Evolutionary conservation across 2,329 filamentous ascomycete genomes (phyloP).

Genomic region (Aspergillus cejpii): DNA sequence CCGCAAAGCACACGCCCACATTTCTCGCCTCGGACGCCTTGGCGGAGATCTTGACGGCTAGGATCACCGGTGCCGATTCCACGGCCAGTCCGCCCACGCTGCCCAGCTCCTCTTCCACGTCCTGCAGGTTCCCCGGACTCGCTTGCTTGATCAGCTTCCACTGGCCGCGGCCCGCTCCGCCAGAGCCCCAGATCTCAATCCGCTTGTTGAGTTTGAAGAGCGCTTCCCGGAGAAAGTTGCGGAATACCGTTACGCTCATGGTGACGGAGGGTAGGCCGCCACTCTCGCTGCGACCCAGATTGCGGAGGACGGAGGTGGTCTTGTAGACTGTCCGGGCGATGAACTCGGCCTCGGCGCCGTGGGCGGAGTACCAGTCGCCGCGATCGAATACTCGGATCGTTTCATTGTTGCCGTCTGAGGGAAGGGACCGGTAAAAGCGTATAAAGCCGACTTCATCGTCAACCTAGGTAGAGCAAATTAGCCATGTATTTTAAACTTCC

Average conservation of each 20-base stretch:
- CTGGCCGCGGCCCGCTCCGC: slow-evolving; percentile 65
- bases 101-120: slow-evolving; percentile 91
- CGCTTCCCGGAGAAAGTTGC: slow-evolving; percentile 89
- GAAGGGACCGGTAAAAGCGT: slow-evolving; percentile 85
- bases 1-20: slow-evolving; percentile 94
- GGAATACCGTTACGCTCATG: slow-evolving; percentile 89
- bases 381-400: slow-evolving; percentile 89
- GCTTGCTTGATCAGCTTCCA: slow-evolving; percentile 92
- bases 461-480: slow-evolving; percentile 51
- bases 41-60: slow-evolving; percentile 88
- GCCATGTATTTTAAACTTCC: slow-evolving; percentile 3
- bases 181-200: slow-evolving; percentile 80
- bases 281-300: slow-evolving; percentile 75
- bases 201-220: slow-evolving; percentile 86
- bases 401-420: slow-evolving; percentile 53
- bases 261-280: slow-evolving; percentile 90
- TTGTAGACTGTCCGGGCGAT: slow-evolving; percentile 73
- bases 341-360: slow-evolving; percentile 43
- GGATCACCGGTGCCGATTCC: slow-evolving; percentile 85
- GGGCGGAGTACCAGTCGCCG: slow-evolving; percentile 83
- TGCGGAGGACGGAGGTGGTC: slow-evolving; percentile 89
- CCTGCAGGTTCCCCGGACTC: slow-evolving; percentile 91
- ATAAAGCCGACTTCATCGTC: slow-evolving; percentile 98
- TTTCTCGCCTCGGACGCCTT: slow-evolving; percentile 76
- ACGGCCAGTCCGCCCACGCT: slow-evolving; percentile 53